Percentiles rank a stretch among this genome's conserved stretches.
These are phyloP conservation scores for Dendrobium catenatum DNA, from an alignment of 106 monocot species.

Conservation along the genomic window DNA sequence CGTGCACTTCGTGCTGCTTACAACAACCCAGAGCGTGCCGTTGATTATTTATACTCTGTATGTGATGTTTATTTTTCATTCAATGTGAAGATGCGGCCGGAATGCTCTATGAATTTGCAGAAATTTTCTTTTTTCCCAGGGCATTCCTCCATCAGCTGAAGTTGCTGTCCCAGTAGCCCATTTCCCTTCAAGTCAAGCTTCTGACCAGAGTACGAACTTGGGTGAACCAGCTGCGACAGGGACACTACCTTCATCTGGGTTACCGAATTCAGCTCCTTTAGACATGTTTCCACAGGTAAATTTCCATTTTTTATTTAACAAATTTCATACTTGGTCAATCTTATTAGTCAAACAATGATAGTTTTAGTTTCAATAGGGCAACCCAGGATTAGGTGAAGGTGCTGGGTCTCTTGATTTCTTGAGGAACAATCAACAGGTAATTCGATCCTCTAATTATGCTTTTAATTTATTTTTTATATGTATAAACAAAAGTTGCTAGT, in stretches of 20 bases:
- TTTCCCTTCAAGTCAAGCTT: slow-evolving; percentile 16
- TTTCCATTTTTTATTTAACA: neutral
- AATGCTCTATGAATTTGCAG: neutral
- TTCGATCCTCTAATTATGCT: neutral
- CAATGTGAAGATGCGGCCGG: neutral
- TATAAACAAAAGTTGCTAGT: neutral
- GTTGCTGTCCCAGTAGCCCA: slow-evolving; percentile 52
- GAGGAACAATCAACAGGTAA: slow-evolving; percentile 83
- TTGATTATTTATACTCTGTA: slow-evolving; percentile 97
- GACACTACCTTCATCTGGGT: slow-evolving; percentile 33
- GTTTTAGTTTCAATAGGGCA: slow-evolving; percentile 6
- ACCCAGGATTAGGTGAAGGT: slow-evolving; percentile 29
- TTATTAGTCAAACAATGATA: neutral
- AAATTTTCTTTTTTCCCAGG: slow-evolving; percentile 28
- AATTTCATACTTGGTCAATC: neutral
- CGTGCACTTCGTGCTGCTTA: slow-evolving; percentile 94
- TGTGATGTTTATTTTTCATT: slow-evolving; percentile 8
- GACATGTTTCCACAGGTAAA: slow-evolving; percentile 95
- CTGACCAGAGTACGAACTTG: slow-evolving; percentile 21
- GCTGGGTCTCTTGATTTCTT: slow-evolving; percentile 87
- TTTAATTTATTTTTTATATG: neutral
- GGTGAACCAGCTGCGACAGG: slow-evolving; percentile 21
- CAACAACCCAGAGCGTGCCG: slow-evolving; percentile 98
- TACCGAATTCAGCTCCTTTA: slow-evolving; percentile 82
- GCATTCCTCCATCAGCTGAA: slow-evolving; percentile 78